Evolutionary conservation across 2,329 filamentous ascomycete species (phyloP).

Genomic region (Arthrocladium fulminans): DNA sequence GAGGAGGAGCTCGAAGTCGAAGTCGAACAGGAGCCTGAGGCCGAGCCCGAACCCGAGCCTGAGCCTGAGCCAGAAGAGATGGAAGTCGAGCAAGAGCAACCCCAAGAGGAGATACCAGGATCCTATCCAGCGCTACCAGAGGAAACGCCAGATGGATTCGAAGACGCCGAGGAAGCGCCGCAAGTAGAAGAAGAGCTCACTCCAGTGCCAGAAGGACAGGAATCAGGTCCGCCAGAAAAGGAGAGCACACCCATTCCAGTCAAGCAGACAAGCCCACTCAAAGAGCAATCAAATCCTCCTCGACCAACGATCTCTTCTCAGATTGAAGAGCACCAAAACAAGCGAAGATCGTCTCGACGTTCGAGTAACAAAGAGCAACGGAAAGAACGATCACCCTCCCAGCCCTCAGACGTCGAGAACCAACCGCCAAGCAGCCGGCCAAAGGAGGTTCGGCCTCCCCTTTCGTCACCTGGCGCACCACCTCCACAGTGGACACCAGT

Average conservation of each 20-base stretch:
- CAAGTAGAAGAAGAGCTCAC: not conserved
- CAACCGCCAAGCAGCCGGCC: constrained; percentile 61
- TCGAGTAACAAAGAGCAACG: not conserved
- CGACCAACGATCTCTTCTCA: constrained; percentile 11
- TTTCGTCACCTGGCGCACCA: constrained; percentile 46
- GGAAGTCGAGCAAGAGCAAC: not conserved
- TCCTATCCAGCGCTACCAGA: not conserved
- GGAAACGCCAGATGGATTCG: not conserved
- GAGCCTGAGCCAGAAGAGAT: constrained; percentile 6
- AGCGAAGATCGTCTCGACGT: constrained; percentile 3
- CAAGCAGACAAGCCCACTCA: constrained; percentile 6
- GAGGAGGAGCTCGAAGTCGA: constrained; percentile 1
- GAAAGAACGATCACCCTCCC: constrained; percentile 53
- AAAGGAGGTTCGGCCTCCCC: constrained; percentile 36
- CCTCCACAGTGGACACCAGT: constrained; percentile 60
- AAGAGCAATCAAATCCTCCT: constrained; percentile 3
- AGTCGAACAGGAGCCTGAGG: constrained; percentile 25
- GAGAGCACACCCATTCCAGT: constrained; percentile 6
- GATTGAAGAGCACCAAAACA: constrained; percentile 1
- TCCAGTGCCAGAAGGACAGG: not conserved
- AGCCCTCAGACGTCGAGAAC: constrained; percentile 72
- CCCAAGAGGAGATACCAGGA: not conserved
- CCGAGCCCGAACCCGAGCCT: constrained; percentile 26
- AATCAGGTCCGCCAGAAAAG: constrained; percentile 4
- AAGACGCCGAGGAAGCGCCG: constrained; percentile 4